phyloP scores from a whole-genome alignment of 2,329 filamentous ascomycete genomes.

The Tolypocladium guangdongense region DNA sequence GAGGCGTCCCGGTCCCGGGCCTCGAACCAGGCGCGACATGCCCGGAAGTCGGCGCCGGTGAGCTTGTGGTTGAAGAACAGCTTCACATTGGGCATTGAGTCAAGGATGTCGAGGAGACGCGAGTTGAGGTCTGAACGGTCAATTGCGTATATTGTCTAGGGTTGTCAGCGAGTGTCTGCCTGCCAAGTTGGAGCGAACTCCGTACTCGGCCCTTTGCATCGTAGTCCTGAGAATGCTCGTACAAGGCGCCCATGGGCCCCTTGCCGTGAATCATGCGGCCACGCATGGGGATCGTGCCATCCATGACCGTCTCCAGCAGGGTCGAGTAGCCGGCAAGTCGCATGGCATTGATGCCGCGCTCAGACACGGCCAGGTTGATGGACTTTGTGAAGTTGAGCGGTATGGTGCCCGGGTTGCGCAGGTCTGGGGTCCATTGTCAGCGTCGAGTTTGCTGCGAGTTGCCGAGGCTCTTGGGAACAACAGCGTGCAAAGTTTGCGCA shows the following conservation, averaged over 20 bases:
- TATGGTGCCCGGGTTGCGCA: constrained; percentile 69
- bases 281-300: constrained; percentile 79
- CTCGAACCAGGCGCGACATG: constrained; percentile 82
- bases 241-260: constrained; percentile 52
- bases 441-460: background rate
- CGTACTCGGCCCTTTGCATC: constrained; percentile 76
- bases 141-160: constrained; percentile 70
- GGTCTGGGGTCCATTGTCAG: constrained; percentile 45
- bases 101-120: constrained; percentile 71
- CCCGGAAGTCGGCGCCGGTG: constrained; percentile 74
- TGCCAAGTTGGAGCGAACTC: constrained; percentile 1
- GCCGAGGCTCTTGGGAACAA: background rate
- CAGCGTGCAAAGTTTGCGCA: background rate
- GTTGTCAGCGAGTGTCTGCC: background rate
- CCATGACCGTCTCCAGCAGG: constrained; percentile 64
- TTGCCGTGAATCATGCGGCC: constrained; percentile 91
- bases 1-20: constrained; percentile 24
- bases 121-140: constrained; percentile 80
- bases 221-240: constrained; percentile 79
- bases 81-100: constrained; percentile 76
- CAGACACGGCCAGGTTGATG: constrained; percentile 94
- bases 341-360: constrained; percentile 86
- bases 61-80: constrained; percentile 92
- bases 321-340: constrained; percentile 53
- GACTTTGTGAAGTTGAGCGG: constrained; percentile 95